These are phyloP conservation scores for Backusella australiensis DNA, from an alignment of 192 early-diverging fungal genomes.

Conservation along the genomic window DNA sequence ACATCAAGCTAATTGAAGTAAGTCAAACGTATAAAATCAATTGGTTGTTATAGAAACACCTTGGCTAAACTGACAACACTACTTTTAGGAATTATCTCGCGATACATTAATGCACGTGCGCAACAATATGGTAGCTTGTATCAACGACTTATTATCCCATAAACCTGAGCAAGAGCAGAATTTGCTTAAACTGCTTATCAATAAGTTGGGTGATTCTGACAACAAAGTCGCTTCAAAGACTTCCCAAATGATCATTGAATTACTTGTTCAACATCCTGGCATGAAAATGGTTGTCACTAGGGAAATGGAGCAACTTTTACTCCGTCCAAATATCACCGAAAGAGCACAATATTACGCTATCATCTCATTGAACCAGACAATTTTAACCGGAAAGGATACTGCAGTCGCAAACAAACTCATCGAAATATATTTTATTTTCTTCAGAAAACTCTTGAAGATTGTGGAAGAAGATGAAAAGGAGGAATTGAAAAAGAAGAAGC, in stretches of 20 bases:
- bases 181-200: conserved; percentile 85
- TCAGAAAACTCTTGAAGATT: conserved; percentile 74
- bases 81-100: conserved; percentile 65
- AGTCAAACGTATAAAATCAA: neutral
- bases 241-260: conserved; percentile 70
- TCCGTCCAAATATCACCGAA: conserved; percentile 68
- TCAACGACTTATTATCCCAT: conserved; percentile 71
- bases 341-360: conserved; percentile 91
- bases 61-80: neutral
- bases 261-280: conserved; percentile 72
- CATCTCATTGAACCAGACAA: conserved; percentile 89
- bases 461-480: conserved; percentile 50
- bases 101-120: conserved; percentile 86
- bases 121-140: conserved; percentile 73
- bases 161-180: conserved; percentile 98
- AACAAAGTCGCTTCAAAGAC: conserved; percentile 85
- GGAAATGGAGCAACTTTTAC: conserved; percentile 85
- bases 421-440: conserved; percentile 89
- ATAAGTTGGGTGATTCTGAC: conserved; percentile 94
- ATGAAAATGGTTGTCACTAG: conserved; percentile 89
- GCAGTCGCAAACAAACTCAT: conserved; percentile 81
- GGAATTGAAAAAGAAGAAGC: conserved; percentile 37
- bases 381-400: conserved; percentile 71
- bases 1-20: conserved; percentile 87
- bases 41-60: neutral